Conservation (phyloP, 805 yeast species). For the Metschnikowia arizonensis region DNA sequence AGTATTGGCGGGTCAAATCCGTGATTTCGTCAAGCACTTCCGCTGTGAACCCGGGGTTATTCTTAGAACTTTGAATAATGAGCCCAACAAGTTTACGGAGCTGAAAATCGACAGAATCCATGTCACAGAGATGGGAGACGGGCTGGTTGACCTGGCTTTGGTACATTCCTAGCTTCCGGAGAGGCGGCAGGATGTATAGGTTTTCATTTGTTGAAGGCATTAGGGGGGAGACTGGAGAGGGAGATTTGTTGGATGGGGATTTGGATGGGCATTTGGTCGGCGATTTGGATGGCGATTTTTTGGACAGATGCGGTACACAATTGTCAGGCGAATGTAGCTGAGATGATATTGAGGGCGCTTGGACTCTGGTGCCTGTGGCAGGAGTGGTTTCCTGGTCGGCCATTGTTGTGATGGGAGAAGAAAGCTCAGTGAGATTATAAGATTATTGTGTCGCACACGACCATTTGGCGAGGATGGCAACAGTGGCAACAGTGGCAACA, state of each 20-base stretch:
- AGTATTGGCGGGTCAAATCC: slow-evolving; percentile 27
- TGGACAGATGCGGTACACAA: not conserved
- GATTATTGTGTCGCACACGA: not conserved
- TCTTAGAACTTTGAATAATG: slow-evolving; percentile 18
- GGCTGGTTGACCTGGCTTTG: slow-evolving; percentile 6
- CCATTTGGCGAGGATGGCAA: not conserved
- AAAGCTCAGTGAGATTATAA: not conserved
- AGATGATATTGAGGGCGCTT: not conserved
- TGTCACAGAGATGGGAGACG: not conserved
- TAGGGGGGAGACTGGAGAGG: not conserved
- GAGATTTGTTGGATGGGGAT: not conserved
- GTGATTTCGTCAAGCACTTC: slow-evolving; percentile 30
- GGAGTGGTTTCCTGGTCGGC: slow-evolving; percentile 1
- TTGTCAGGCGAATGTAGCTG: not conserved
- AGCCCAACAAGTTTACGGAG: slow-evolving; percentile 28
- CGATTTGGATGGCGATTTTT: too few relatives aligned
- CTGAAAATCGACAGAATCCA: slow-evolving; percentile 25
- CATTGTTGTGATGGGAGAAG: slow-evolving; percentile 1
- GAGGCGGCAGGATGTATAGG: slow-evolving; percentile 10
- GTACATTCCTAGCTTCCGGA: slow-evolving; percentile 10
- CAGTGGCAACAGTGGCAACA: too few relatives aligned
- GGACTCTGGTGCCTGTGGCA: not conserved
- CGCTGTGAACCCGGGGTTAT: slow-evolving; percentile 21
- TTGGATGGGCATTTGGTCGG: too few relatives aligned
- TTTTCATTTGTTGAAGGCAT: not conserved